Base-by-base conservation (phyloP, 73 alveolate species). In the Paraurostyla sp. region DNA sequence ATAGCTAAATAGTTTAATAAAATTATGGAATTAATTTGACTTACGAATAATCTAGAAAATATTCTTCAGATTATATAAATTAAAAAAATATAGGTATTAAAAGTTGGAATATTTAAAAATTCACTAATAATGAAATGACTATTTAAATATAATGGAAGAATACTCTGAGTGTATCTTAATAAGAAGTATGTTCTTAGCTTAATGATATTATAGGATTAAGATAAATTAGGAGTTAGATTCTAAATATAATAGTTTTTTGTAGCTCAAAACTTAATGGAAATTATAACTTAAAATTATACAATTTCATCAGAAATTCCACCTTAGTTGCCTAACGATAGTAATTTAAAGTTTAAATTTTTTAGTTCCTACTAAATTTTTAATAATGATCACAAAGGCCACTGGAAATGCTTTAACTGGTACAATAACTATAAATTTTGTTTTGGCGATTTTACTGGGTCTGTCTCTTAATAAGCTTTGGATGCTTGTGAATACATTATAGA, bases 401-500 rank as follows among this genome's bases (percentile, higher is more conserved):
- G 9, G 29, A n/a, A 45, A 73, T 48, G 29, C 73, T 30, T 27
- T 73, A 16, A 73, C 71, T 27, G 87, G 87, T 43, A 50, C 59
- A 18, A 50, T 73, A 13, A 16, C 87, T 2, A 4, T 48, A 6
- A 73, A 73, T 29, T 48, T 73, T 20, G 4, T 73, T 27, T 42
- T 73, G 46, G 42, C 48, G 30, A 16, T 73, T 27, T 15, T 73
- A 40, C 3, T 73, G 36, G 87, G 87, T 32, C 23, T 73, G 2
- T 73, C 87, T 6, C 52, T 73, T 20, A 73, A 73, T 16, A 73
- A 73, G 25, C 23, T 73, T 2, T 73, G 87, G 87, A 73, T 73
- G 87, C 87, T 73, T 50, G 7, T 73, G 71, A 73, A 73, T 30
- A 73, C 87, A 4, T 50, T 73, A 73, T 36, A 73, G 46, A 22